These are phyloP conservation scores for Bryoglossum gracile DNA, from an alignment of 495 filamentous ascomycete species.

Conservation along the genomic window DNA sequence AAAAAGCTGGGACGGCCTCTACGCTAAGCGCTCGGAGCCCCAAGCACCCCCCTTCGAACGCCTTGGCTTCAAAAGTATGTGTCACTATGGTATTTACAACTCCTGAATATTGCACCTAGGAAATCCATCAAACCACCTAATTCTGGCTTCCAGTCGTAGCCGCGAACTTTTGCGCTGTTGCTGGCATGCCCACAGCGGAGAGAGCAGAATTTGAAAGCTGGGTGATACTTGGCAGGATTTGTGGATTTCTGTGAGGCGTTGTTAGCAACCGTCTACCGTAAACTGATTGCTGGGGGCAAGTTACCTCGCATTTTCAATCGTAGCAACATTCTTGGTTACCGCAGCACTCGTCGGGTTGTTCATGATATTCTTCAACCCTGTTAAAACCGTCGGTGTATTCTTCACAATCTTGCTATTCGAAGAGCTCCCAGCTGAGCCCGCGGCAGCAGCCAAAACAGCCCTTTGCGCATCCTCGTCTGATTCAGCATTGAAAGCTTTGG, in stretches of 20 bases:
- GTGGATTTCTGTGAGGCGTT: constrained; percentile 13
- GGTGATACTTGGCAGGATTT: constrained; percentile 17
- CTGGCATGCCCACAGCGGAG: constrained; percentile 9
- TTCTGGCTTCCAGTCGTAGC: not conserved
- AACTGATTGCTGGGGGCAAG: no score
- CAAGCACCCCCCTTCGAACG: no score
- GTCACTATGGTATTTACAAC: no score
- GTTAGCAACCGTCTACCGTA: no score
- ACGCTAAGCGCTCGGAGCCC: no score
- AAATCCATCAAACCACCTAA: no score
- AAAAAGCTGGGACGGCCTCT: no score
- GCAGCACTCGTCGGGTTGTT: not conserved
- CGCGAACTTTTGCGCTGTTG: constrained; percentile 11
- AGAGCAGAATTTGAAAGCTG: constrained; percentile 11
- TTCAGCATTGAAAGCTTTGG: constrained; percentile 10
- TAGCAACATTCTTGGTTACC: not conserved
- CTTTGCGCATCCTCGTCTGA: constrained; percentile 14
- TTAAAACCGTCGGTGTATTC: constrained; percentile 11
- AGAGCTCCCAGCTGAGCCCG: not conserved
- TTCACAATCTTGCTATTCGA: constrained; percentile 15
- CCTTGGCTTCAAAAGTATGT: no score
- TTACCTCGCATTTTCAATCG: constrained; percentile 9
- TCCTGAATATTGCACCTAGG: no score
- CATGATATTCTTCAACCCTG: constrained; percentile 10
- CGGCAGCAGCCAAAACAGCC: constrained; percentile 10